Percentiles rank a stretch among this genome's conserved stretches.
phyloP scores from a whole-genome alignment of 768 basidiomycete genomes.

The Mycena epipterygia region DNA sequence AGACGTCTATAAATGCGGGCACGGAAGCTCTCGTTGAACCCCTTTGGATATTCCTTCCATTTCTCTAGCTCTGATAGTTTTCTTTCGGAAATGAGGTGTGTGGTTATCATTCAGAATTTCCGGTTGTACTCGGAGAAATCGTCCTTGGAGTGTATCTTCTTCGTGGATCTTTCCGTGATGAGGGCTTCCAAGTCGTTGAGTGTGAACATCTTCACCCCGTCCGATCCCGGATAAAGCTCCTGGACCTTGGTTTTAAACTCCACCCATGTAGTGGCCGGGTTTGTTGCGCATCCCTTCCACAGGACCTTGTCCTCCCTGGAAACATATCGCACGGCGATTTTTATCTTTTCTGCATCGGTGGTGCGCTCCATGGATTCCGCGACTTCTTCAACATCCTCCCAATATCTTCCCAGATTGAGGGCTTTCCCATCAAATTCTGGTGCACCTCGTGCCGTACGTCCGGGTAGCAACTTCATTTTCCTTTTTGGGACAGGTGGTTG shows the following conservation, averaged over 20 bases:
- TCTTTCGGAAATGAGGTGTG: not conserved
- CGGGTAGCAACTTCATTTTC: not conserved
- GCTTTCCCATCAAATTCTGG: not conserved
- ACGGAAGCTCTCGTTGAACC: not conserved
- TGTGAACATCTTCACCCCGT: not conserved
- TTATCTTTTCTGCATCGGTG: not conserved
- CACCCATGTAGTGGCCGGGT: not conserved
- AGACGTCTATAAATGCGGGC: not conserved
- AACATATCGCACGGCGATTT: not conserved
- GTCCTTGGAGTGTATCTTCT: not conserved
- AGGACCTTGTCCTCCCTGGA: not conserved
- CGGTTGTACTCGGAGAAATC: not conserved
- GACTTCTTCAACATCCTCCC: not conserved
- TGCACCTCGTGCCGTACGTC: not conserved
- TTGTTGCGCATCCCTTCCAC: not conserved
- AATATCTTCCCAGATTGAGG: not conserved
- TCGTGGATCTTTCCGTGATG: not conserved
- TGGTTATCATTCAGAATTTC: not conserved
- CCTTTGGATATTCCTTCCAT: not conserved
- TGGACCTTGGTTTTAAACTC: not conserved
- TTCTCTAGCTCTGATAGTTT: not conserved
- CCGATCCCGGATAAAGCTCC: not conserved
- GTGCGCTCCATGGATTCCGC: not conserved
- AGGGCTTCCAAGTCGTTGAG: not conserved
- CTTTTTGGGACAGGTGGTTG: not conserved